Evolutionary conservation across 768 basidiomycete genomes (phyloP), one percentile per base, ranked within the genome.

Genomic region (Phlebiopsis gigantea): DNA sequence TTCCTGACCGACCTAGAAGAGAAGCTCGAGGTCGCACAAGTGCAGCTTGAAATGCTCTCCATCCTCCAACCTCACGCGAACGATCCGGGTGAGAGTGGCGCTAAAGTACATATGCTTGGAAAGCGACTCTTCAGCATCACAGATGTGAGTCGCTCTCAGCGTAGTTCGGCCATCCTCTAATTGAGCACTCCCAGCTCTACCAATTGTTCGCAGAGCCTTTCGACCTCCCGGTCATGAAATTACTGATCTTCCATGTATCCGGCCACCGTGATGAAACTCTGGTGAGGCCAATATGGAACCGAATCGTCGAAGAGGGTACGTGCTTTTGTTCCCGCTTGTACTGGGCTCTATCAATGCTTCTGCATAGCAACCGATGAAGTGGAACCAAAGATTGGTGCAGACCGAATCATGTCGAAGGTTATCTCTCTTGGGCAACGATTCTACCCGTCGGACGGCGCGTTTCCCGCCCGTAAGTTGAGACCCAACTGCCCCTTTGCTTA

Each of bases 1-100:
- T 97, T 98, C 76, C 79, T 96, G n/a, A 92, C 88, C 0, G 88
- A 91, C 62, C 77, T 97, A 19, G 95, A 98, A 74, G 97, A 99
- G 71, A 93, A 94, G 68, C 80, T 98, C 12, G 97, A 99, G 44
- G 97, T 99, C 24, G 91, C 94, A 5, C 90, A 96, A 72, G 93
- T 98, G 8, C 97, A 99, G 67, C 74, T 95, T n/a, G 96, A 98
- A 70, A 80, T 97, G 46, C 90, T 84, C 65, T 81, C 89, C 61
- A 73, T 76, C 10, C 76, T 93, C 15, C 67, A 76, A 6, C 82
- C 85, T 17, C 85, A 84, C 59, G 72, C 81, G 26, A 74, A 79
- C 58, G 82, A 87, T 57, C 79, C 80, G 12, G 80, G 77, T 1
- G 84, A 82, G 61, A 80, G 83, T 54, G 82, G 85, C 41, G 79